Base-by-base conservation (phyloP, 192 early-diverging fungal genomes). In the Coemansia sp. region DNA sequence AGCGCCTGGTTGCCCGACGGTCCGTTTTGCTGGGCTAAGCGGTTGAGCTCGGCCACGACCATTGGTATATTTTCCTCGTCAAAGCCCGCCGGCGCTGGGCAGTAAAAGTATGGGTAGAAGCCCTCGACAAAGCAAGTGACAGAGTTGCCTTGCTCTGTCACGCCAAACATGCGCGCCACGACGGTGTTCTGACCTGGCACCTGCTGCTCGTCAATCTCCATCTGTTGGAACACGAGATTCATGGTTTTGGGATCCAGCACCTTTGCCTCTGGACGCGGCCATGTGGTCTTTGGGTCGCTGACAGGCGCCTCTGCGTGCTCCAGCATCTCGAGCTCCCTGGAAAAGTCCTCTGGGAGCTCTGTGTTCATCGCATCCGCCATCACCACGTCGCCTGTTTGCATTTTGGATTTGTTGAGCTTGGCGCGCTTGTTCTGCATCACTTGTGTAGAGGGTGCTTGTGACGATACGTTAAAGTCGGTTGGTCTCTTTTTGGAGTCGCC, bases 101-200 rank as follows among this genome's bases (percentile, higher is more conserved):
- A 83, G 70, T 96, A 99, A 72, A 97, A 91, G 66, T 99, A 99
- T 23, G 92, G 92, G 25, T 82, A 77, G 53, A 96, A 97, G 2
- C 87, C 91, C 11, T 85, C 82, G 0, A 96, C 92, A 79, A 92
- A 87, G 61, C 93, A 96, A 0, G 87, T 60, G 22, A 97, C 91
- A 40, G 88, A 90, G 53, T 95, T 71, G n/a, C 96, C 96, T 56
- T 87, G 88, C 51, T 85, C 81, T 1, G 92, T 96, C 7, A 91
- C 77, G 34, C 95, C 95, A 64, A 72, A 96, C 76, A 98, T 75
- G 3, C 93, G 82, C 33, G 92, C 58, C 5, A 82, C 70, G 7
- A 91, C 84, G 13, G 61, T 45, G 20, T 83, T 80, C 11, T 48
- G 37, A 18, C 29, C 30, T 3, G 64, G 50, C 34, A 83, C 78